Percentiles rank a stretch among this genome's conserved stretches.
Conservation (phyloP, 2,329 filamentous ascomycete genomes). For the Pseudogymnoascus sp. region DNA sequence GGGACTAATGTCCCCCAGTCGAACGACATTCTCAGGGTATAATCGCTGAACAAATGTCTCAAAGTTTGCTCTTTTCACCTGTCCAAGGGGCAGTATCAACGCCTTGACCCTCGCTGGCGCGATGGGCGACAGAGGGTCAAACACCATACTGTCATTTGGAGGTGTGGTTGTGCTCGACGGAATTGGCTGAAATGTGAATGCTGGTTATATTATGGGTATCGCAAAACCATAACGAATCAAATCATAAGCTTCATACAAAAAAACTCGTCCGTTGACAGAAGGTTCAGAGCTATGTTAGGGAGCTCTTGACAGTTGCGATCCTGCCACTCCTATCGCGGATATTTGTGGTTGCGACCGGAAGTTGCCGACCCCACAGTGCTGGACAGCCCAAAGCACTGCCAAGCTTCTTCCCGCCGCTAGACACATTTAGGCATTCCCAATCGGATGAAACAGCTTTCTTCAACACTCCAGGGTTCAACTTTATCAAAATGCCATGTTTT, state of each 20-base stretch:
- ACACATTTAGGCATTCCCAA: neutral
- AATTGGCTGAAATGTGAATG: neutral
- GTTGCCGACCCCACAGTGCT: constrained; percentile 1
- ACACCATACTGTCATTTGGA: constrained; percentile 62
- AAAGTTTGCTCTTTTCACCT: constrained; percentile 76
- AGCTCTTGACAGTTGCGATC: constrained; percentile 3
- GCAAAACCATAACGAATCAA: neutral
- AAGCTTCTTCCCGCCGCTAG: constrained; percentile 8
- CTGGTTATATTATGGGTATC: constrained; percentile 5
- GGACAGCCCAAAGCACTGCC: neutral
- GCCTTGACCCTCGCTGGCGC: constrained; percentile 86
- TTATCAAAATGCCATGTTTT: constrained; percentile 3
- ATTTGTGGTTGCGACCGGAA: constrained; percentile 7
- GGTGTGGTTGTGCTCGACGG: neutral
- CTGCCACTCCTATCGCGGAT: constrained; percentile 8
- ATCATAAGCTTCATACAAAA: constrained; percentile 6
- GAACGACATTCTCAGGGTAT: constrained; percentile 70
- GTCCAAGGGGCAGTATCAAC: constrained; percentile 77
- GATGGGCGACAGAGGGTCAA: constrained; percentile 83
- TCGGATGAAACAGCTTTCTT: constrained; percentile 7
- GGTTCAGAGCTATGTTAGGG: constrained; percentile 1
- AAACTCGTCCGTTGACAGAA: neutral
- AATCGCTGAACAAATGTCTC: constrained; percentile 69
- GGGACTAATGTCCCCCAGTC: constrained; percentile 77
- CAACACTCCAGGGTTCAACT: neutral